Base-by-base conservation (phyloP, 164 flowering plant species). In the Dillenia turbinata region DNA sequence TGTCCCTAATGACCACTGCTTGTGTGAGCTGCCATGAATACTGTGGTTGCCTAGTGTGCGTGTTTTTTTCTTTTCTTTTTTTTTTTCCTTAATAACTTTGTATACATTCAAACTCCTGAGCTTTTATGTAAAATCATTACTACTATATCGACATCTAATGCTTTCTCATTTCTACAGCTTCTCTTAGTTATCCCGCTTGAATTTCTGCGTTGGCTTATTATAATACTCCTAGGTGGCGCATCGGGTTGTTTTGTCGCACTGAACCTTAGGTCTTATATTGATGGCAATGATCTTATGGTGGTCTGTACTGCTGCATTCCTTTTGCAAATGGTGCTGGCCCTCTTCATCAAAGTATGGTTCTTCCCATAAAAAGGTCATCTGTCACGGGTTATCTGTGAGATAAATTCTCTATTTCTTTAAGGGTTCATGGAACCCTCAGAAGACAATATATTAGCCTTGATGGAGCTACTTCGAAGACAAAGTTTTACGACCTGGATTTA, bases 271-370 rank as follows among this genome's bases (percentile, higher is more conserved):
- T 71, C 94, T 40, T 83, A 64, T 57, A 45, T 77, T 5, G 78
- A 75, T 56, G 84, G 82, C 15, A 76, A 22, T 64, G 87, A 95
- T 68, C 71, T 83, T n/a, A 62, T 68, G 17, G 22, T 88, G 54
- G 75, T 87, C 66, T 63, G 78, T 45, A 69, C 85, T 47, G 83
- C 96, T 48, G 75, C 99, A 48, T 85, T 88, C 67, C 66, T 68
- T 54, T 77, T 92, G 81, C 99, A 92, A 72, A 52, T 88, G 66
- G 96, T 77, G 68, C 69, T 95, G 58, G 86, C 96, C 22, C 56
- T 95, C 66, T 95, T 95, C 73, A 78, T 95, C 81, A 95, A 92
- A 79, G 77, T 81, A 68, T 82, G 81, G 83, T 95, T 92, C 71
- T 95, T 95, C 60, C 76, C 88, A 16, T 89, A 57, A 68, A 33